These are phyloP conservation scores for Aaosphaeria pasadenensis DNA, from an alignment of 2,329 filamentous ascomycete species.

Conservation along the genomic window DNA sequence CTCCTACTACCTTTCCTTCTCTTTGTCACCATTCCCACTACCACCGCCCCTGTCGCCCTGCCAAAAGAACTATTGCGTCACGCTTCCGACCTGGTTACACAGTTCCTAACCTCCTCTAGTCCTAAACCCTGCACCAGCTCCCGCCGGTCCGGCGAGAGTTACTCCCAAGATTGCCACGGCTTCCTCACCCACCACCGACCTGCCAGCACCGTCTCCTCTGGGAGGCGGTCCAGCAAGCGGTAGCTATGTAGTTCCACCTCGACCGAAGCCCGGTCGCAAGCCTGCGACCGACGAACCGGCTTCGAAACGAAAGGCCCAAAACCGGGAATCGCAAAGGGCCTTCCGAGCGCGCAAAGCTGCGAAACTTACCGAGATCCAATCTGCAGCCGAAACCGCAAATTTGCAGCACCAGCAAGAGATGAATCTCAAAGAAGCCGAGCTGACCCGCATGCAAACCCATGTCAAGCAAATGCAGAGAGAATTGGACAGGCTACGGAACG, in stretches of 20 bases:
- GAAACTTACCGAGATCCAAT: conserved; percentile 67
- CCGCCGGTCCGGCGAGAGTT: conserved; percentile 4
- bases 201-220: conserved; percentile 22
- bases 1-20: no score
- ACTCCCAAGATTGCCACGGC: conserved; percentile 16
- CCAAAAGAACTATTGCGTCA: no score
- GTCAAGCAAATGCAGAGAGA: no score
- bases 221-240: conserved; percentile 39
- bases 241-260: conserved; percentile 38
- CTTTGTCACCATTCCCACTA: no score
- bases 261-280: conserved; percentile 75
- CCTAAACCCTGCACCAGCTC: conserved; percentile 3
- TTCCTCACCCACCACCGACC: conserved; percentile 16
- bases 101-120: conserved; percentile 1
- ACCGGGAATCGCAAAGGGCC: conserved; percentile 83
- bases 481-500: no score
- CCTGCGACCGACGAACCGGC: conserved; percentile 89
- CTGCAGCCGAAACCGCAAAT: conserved; percentile 32
- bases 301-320: conserved; percentile 92
- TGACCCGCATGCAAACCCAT: not conserved
- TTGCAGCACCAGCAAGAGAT: conserved; percentile 13
- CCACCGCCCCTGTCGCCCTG: no score
- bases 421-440: conserved; percentile 5
- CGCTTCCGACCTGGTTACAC: no score
- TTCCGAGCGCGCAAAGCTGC: conserved; percentile 86